Evolutionary conservation across 129 eudicot species (phyloP), one percentile per base, ranked within the genome.

Genomic region (Artemisia annua): DNA sequence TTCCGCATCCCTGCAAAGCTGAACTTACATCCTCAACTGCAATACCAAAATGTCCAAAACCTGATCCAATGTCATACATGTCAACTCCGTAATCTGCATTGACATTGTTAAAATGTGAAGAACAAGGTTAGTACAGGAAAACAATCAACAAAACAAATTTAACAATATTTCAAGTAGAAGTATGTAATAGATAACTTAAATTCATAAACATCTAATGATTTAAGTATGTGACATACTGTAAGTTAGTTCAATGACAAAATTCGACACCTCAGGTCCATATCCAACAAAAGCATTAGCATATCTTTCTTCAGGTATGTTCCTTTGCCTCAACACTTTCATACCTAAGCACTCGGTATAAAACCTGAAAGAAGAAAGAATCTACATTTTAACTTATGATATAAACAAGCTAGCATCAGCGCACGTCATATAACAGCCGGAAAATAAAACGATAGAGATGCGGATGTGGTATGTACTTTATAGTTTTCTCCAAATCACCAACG

Each of bases 281-380:
- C 98, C 98, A 48, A 92, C 76, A 67, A 92, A 92, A 17, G 96
- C 95, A 57, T 92, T 92, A 58, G 96, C 72, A 49, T 89, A 89
- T 82, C 71, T 84, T 71, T 92, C 98, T 80, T 89, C 98, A 0
- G 96, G 96, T 75, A 89, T 82, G 83, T 92, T 90, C 17, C 95
- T 88, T 80, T 87, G 85, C 75, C 98, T 79, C 54, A 92, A 75
- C 70, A 92, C 85, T 78, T 92, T 85, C 98, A 92, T 91, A 17
- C 97, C 97, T 74, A 91, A 81, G 69, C 97, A 91, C 71, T 91
- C 87, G 1, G 92, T 88, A 82, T 89, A 92, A 72, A 92, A 92
- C 74, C 98, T 92, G 78, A 64, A 69, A 44, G 10, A n/a, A n/a
- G n/a, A n/a, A 22, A 22, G 1, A 1, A 22, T 22, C 24, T 22